A percentile compares a stretch with the other conserved stretches of the same genome.
These are phyloP conservation scores for Flagelloscypha sp. DNA, from an alignment of 768 basidiomycete genomes.

Conservation along the genomic window DNA sequence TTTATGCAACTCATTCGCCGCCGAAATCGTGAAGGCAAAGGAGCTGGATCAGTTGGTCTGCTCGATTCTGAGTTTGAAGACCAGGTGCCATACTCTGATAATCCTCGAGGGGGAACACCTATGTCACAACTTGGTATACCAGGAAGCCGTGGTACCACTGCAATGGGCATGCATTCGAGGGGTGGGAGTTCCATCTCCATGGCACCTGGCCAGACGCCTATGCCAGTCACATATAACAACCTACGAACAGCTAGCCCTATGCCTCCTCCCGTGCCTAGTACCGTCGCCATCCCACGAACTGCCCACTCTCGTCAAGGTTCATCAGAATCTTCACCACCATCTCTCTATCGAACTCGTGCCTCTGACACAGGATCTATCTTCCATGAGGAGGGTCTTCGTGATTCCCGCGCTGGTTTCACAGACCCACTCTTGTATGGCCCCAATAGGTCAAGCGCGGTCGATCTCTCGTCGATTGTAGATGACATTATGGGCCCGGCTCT, in stretches of 20 bases:
- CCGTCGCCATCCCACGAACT: slow-evolving; percentile 12
- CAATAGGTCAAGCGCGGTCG: slow-evolving; percentile 18
- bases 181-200: no score
- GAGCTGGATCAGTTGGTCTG: slow-evolving; percentile 18
- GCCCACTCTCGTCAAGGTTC: slow-evolving; percentile 8
- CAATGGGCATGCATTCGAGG: no score
- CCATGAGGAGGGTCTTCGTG: slow-evolving; percentile 33
- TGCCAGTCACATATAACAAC: slow-evolving; percentile 13
- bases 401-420: slow-evolving; percentile 32
- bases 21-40: slow-evolving; percentile 15
- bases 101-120: no score
- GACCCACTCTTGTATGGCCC: slow-evolving; percentile 11
- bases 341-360: slow-evolving; percentile 29
- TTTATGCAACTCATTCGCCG: no score
- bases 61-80: slow-evolving; percentile 30
- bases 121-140: no score
- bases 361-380: slow-evolving; percentile 41
- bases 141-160: no score
- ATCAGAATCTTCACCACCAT: slow-evolving; percentile 23
- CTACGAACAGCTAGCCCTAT: slow-evolving; percentile 9
- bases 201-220: no score
- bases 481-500: slow-evolving; percentile 38
- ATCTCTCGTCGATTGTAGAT: slow-evolving; percentile 34
- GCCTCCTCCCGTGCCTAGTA: slow-evolving; percentile 5
- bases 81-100: no score